Conservation (phyloP, 1,139 yeast genomes). For the Protomyces gravidus region DNA sequence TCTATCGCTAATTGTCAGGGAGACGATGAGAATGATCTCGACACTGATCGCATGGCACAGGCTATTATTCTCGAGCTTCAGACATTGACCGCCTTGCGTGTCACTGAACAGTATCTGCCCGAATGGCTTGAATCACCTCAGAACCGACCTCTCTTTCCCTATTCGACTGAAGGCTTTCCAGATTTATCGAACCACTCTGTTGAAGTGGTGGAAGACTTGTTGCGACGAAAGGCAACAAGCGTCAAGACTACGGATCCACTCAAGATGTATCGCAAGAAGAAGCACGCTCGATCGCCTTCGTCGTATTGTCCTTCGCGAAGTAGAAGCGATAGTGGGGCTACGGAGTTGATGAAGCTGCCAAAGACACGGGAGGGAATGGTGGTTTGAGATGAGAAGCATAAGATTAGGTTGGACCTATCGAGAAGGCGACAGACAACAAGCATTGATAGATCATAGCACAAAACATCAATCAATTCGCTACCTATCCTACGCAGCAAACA, state of each 20-base stretch:
- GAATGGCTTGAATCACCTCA: background rate
- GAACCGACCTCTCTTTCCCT: background rate
- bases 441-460: too few relatives aligned
- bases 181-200: background rate
- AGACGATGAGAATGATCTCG: conserved; percentile 18
- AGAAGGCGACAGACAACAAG: too few relatives aligned
- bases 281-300: too few relatives aligned
- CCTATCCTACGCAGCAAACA: too few relatives aligned
- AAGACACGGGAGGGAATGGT: too few relatives aligned
- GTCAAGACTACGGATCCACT: background rate
- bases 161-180: background rate
- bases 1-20: conserved; percentile 3
- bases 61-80: background rate
- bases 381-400: too few relatives aligned
- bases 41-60: background rate
- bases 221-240: background rate
- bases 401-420: too few relatives aligned
- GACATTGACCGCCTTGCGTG: background rate
- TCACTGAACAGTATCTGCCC: background rate
- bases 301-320: too few relatives aligned
- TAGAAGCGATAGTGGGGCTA: background rate
- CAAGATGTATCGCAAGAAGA: too few relatives aligned
- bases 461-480: too few relatives aligned
- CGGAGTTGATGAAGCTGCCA: too few relatives aligned
- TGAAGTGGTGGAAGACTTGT: background rate